Percentiles rank a stretch among this genome's conserved stretches.
These are phyloP conservation scores for Flaveria sonorensis DNA, from an alignment of 129 eudicot species.

Conservation along the genomic window DNA sequence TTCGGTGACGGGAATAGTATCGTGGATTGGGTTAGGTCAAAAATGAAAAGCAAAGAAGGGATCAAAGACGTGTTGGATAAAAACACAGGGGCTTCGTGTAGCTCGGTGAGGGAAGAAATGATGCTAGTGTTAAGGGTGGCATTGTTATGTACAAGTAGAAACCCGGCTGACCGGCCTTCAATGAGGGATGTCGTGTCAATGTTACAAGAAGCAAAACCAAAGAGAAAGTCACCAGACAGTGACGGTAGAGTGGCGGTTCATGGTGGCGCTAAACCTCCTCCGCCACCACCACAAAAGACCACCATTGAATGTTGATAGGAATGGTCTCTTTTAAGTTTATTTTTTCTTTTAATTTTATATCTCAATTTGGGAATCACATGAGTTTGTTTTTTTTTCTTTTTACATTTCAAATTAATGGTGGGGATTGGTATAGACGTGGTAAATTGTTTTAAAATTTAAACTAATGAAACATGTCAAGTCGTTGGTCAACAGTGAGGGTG, in stretches of 20 bases:
- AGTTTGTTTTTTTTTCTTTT: not conserved
- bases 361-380: constrained; percentile 40
- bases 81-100: constrained; percentile 83
- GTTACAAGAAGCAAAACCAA: constrained; percentile 94
- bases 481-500: constrained; percentile 18
- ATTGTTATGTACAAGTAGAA: constrained; percentile 78
- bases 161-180: constrained; percentile 91
- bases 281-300: constrained; percentile 35
- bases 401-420: constrained; percentile 26
- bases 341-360: not conserved
- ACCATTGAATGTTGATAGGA: constrained; percentile 46
- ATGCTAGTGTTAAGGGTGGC: constrained; percentile 75
- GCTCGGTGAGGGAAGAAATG: constrained; percentile 90
- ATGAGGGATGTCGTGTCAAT: constrained; percentile 99
- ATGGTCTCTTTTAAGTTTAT: constrained; percentile 7
- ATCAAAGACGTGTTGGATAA: constrained; percentile 60
- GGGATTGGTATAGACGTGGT: constrained; percentile 50
- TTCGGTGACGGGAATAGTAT: constrained; percentile 95
- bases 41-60: constrained; percentile 65
- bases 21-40: constrained; percentile 87
- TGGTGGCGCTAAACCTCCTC: constrained; percentile 32
- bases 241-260: constrained; percentile 32
- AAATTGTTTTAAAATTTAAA: constrained; percentile 11
- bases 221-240: constrained; percentile 58
- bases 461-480: constrained; percentile 33